A percentile compares a stretch with the other conserved stretches of the same genome.
These are phyloP conservation scores for Apiotrichum siamense DNA, from an alignment of 1,284 basidiomycete genomes.

Conservation along the genomic window DNA sequence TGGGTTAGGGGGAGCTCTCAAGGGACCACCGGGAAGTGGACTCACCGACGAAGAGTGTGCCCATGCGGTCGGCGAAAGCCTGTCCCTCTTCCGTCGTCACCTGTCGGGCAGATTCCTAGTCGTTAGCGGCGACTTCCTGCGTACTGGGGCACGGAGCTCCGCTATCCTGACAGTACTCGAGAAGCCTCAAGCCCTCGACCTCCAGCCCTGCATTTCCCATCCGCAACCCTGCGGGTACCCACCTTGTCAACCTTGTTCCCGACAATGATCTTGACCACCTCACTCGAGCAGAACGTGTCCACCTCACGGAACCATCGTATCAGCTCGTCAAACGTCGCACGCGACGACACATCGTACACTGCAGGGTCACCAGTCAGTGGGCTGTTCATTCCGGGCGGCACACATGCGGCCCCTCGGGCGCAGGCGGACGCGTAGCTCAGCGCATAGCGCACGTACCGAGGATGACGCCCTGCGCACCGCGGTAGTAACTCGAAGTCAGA, in stretches of 20 bases:
- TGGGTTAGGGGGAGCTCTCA: neutral
- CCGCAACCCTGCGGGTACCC: too few species aligned
- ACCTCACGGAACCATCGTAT: slow-evolving; percentile 91
- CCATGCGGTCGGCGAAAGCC: slow-evolving; percentile 73
- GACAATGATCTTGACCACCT: slow-evolving; percentile 91
- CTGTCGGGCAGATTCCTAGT: slow-evolving; percentile 60
- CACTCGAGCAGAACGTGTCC: slow-evolving; percentile 79
- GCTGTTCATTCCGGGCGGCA: too few species aligned
- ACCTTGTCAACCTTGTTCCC: slow-evolving; percentile 94
- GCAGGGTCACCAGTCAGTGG: neutral
- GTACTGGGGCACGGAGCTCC: neutral
- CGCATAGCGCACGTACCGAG: slow-evolving; percentile 59
- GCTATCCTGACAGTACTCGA: too few species aligned
- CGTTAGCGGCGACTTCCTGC: neutral
- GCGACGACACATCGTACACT: slow-evolving; percentile 89
- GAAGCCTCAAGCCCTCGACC: too few species aligned
- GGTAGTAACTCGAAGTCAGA: slow-evolving; percentile 95
- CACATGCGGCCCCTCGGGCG: too few species aligned
- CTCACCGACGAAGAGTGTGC: slow-evolving; percentile 77
- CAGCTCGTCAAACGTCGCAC: slow-evolving; percentile 85
- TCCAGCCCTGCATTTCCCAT: too few species aligned
- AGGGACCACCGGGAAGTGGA: neutral
- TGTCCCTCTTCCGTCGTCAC: slow-evolving; percentile 73
- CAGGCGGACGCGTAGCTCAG: too few species aligned
- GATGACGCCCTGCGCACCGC: slow-evolving; percentile 61